Conservation (phyloP, 2,329 filamentous ascomycete species). For the Sporothrix variecibatus region DNA sequence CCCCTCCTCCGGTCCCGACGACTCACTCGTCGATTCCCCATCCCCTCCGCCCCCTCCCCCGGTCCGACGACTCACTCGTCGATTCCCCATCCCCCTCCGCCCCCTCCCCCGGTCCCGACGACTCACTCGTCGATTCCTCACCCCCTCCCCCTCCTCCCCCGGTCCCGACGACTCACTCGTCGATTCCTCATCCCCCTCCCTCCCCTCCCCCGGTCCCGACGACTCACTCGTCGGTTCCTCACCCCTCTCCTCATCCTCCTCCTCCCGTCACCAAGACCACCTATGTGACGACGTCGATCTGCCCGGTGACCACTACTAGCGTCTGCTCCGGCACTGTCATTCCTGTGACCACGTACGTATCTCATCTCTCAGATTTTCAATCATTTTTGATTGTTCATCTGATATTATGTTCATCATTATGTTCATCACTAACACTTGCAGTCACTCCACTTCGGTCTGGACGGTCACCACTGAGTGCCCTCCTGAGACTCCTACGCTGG, state of each 20-base stretch:
- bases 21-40: background rate
- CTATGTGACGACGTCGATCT: slow-evolving; percentile 15
- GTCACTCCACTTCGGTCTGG: background rate
- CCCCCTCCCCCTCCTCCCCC: background rate
- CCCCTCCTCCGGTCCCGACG: background rate
- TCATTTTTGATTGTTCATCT: background rate
- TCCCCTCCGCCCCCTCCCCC: background rate
- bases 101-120: no score
- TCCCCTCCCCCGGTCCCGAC: background rate
- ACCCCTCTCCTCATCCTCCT: background rate
- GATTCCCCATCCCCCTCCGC: background rate
- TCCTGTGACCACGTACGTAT: background rate
- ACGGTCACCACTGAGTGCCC: background rate
- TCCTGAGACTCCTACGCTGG: background rate
- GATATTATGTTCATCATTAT: background rate
- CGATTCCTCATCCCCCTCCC: background rate
- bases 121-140: background rate
- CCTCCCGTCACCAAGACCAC: background rate
- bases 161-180: background rate
- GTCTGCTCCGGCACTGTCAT: slow-evolving; percentile 40
- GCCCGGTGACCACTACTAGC: slow-evolving; percentile 46
- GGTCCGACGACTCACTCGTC: background rate
- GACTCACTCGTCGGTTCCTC: background rate
- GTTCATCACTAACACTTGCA: background rate
- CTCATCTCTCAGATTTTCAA: background rate